phyloP scores from a whole-genome alignment of 2,329 filamentous ascomycete genomes.

The Thelonectria olida region DNA sequence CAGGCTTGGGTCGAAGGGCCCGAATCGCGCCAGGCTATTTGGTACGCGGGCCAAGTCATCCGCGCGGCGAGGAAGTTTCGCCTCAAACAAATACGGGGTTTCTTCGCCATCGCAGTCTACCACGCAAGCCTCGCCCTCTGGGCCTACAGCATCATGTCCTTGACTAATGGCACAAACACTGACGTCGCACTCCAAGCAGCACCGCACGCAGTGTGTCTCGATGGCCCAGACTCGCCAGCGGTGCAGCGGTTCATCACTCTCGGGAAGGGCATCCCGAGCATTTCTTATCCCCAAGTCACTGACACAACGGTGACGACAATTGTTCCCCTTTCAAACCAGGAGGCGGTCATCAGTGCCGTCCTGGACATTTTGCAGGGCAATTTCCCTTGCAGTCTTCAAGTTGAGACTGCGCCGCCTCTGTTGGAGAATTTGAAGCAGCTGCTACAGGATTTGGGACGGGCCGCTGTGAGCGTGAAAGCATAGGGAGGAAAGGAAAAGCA shows the following conservation, averaged over 20 bases:
- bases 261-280: slow-evolving; percentile 12
- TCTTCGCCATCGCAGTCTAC: slow-evolving; percentile 25
- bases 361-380: slow-evolving; percentile 19
- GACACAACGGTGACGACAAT: neutral
- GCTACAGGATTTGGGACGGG: slow-evolving; percentile 21
- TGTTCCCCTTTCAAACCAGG: slow-evolving; percentile 20
- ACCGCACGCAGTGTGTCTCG: slow-evolving; percentile 12
- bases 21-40: slow-evolving; percentile 22
- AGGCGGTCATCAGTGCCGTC: slow-evolving; percentile 18
- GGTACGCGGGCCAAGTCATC: slow-evolving; percentile 25
- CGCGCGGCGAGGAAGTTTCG: slow-evolving; percentile 19
- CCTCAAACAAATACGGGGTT: slow-evolving; percentile 13
- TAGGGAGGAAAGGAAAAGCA: neutral
- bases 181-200: neutral
- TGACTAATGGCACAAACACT: neutral
- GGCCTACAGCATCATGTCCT: slow-evolving; percentile 25
- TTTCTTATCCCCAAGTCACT: slow-evolving; percentile 7
- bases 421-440: slow-evolving; percentile 27
- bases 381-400: slow-evolving; percentile 17
- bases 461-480: slow-evolving; percentile 16
- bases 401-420: slow-evolving; percentile 22
- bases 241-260: slow-evolving; percentile 23
- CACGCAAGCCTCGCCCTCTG: slow-evolving; percentile 22
- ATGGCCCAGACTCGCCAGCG: slow-evolving; percentile 20
- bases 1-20: slow-evolving; percentile 17